Evolutionary conservation across 768 basidiomycete genomes (phyloP), one percentile per base, ranked within the genome.

Genomic region (Boletales sp.): DNA sequence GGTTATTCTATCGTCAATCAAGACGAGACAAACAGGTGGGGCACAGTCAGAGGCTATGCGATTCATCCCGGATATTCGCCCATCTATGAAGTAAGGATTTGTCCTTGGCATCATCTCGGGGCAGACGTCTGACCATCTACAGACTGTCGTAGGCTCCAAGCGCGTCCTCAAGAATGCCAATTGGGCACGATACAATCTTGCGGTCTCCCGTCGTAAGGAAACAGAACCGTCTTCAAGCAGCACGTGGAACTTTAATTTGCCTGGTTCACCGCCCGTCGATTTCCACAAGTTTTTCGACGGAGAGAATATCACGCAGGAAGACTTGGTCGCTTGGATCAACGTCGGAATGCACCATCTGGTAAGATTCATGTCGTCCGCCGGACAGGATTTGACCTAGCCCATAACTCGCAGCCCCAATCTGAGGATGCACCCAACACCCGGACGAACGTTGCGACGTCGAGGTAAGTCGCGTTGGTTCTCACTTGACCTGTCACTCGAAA

Each of bases 341-440:
- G 55, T 86, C 35, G 84, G 84, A 18, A 85, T 74, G 69, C 84
- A 86, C 62, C 84, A 86, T 57, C 67, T 84, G 43, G 78, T 78
- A 50, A 32, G 72, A 53, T 8, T 1, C 21, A 1, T 19, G 7
- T 36, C 15, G 1, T 17, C 47, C 31, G 27, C 8, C n/a, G 19
- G 15, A n/a, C 18, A 8, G 18, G 38, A 27, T 27, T 27, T 27
- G 24, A 27, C 24, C 5, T 6, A 5, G 24, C 24, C 32, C 18
- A 8, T n/a, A 39, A 29, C 21, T 32, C 49, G 10, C 46, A 79
- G 78, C 81, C 82, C 1, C 78, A 81, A 57, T 77, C 84, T 5
- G 84, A 86, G 65, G 83, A 85, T 64, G 73, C 78, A 2, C 83
- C 83, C 1, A 81, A 77, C 56, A 84, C 80, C 2, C 75, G 79